Evolutionary conservation across 2,329 filamentous ascomycete genomes (phyloP).

Genomic region (Aureobasidium pullulans): DNA sequence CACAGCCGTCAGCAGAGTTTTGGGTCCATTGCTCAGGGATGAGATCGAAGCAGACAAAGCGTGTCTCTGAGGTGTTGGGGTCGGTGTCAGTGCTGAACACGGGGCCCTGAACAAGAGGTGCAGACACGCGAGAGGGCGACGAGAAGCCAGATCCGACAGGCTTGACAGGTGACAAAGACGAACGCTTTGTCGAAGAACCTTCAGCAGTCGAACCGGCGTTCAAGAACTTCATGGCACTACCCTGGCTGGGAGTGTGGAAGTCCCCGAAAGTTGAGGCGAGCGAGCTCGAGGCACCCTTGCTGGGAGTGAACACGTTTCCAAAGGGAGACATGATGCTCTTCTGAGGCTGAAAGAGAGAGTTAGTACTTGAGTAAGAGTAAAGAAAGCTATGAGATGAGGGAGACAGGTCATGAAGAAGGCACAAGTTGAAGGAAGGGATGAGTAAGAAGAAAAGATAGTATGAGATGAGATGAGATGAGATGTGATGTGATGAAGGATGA

Average conservation of each 20-base stretch:
- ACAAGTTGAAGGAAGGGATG: background rate
- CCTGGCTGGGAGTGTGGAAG: background rate
- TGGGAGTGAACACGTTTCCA: background rate
- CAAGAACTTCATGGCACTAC: background rate
- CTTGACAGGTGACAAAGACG: background rate
- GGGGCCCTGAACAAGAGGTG: background rate
- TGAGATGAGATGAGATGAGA: background rate
- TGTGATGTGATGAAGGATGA: background rate
- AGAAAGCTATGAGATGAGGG: background rate
- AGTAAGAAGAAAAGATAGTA: background rate
- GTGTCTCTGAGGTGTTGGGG: background rate
- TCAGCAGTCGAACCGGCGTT: constrained; percentile 5
- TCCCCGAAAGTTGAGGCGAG: background rate
- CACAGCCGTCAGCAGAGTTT: background rate
- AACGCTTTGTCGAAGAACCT: background rate
- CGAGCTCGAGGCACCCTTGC: background rate
- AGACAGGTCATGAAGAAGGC: background rate
- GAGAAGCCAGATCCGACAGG: background rate
- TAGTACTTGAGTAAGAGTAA: background rate
- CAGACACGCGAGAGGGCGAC: background rate
- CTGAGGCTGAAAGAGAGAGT: background rate
- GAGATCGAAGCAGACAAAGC: background rate
- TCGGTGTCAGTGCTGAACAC: constrained; percentile 10
- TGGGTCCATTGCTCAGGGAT: constrained; percentile 4
- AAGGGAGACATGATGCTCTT: background rate